Percentiles rank a stretch among this genome's conserved stretches.
Evolutionary conservation across 768 basidiomycete genomes (phyloP).

Genomic region (Mycena latifolia): DNA sequence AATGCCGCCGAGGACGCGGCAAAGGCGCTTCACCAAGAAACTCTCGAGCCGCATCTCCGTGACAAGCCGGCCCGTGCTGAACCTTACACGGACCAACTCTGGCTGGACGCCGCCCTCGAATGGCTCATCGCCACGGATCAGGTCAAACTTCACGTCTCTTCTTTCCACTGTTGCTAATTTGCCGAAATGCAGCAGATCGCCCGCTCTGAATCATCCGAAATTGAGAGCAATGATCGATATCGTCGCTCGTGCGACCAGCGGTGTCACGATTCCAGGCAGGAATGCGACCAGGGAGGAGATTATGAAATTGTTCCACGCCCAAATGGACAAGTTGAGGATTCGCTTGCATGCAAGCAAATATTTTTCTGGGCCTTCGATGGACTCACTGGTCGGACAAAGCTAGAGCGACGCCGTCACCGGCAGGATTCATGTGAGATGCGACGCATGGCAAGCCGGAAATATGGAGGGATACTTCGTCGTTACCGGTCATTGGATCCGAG

Average conservation of each 20-base stretch:
- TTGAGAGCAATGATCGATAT: slow-evolving; percentile 36
- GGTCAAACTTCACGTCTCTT: too few relatives aligned
- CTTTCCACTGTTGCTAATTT: neutral
- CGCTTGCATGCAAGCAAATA: too few relatives aligned
- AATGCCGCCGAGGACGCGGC: neutral
- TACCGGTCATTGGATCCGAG: slow-evolving; percentile 43
- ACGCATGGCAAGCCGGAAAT: slow-evolving; percentile 54
- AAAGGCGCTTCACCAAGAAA: neutral
- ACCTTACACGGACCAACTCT: slow-evolving; percentile 35
- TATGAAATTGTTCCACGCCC: too few relatives aligned
- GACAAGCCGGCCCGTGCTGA: slow-evolving; percentile 23
- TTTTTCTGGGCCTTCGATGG: too few relatives aligned
- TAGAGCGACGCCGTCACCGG: slow-evolving; percentile 38
- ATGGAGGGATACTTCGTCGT: slow-evolving; percentile 53
- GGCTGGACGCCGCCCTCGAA: slow-evolving; percentile 38
- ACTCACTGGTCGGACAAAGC: too few relatives aligned
- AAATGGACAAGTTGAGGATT: too few relatives aligned
- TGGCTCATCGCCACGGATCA: slow-evolving; percentile 44
- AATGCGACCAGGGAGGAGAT: slow-evolving; percentile 42
- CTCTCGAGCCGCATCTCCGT: slow-evolving; percentile 16
- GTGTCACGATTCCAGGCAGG: slow-evolving; percentile 42
- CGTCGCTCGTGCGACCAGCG: slow-evolving; percentile 44
- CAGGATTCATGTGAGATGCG: slow-evolving; percentile 48
- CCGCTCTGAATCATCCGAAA: neutral
- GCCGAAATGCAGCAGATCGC: neutral